Evolutionary conservation across 805 yeast genomes (phyloP), one percentile per base, ranked within the genome.

Genomic region (Yarrowia sp.): DNA sequence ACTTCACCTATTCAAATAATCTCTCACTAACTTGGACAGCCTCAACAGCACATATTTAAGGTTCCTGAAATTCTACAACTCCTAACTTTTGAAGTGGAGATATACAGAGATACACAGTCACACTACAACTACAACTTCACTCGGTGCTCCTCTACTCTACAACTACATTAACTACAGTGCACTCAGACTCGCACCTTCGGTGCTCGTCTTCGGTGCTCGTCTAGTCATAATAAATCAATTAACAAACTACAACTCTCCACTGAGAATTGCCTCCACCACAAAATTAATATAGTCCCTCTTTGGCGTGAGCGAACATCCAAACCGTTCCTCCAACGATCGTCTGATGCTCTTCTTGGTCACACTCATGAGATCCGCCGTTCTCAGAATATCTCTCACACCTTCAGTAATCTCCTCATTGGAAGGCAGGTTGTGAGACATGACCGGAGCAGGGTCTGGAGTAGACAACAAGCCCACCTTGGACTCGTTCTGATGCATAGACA

Each of bases 271-370:
- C 67, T 78, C 80, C 3, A 73, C 73, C 10, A 76, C 77, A 66
- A 76, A 72, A 47, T 78, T 76, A 43, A 78, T 75, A 68, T 76
- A 78, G 63, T 75, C 79, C 36, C 74, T 68, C 68, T 76, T 73
- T 47, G 73, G 50, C 9, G 67, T 64, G 47, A 78, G 69, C 64
- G 71, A 73, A 62, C 71, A 68, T 17, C 76, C 77, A 66, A 76
- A 78, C 62, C 70, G 68, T 48, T 69, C 67, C 67, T 78, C 80
- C 38, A 78, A 71, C 64, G 75, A 74, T 32, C 68, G 58, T 9
- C 81, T 67, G 22, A 78, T 71, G 14, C 71, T 68, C 67, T 77
- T 73, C 72, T 77, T 78, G 8, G 81, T 78, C 57, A 78, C 69
- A 42, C 69, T 68, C 71, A 76, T 72, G 33, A 78, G 70, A 64